Conservation (phyloP, 306 rosid genomes). For the Crataegus laevigata region DNA sequence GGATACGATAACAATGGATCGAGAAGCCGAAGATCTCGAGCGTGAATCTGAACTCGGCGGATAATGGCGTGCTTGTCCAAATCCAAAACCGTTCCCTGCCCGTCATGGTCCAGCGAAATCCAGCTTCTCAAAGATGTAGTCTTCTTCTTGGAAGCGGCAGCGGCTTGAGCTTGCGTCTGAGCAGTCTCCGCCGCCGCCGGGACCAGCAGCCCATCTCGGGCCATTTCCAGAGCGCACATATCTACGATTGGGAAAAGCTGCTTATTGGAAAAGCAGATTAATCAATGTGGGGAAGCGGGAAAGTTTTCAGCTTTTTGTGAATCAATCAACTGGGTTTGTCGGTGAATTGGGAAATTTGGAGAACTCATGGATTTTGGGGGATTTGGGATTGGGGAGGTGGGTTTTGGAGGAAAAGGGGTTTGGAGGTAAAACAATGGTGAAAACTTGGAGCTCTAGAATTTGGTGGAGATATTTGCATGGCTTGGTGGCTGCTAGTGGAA, state of each 20-base stretch:
- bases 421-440: neutral
- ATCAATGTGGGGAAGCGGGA: neutral
- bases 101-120: constrained; percentile 51
- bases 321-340: neutral
- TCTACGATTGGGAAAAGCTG: neutral
- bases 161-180: constrained; percentile 8
- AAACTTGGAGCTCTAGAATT: neutral
- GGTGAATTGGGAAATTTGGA: neutral
- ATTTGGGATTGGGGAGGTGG: neutral
- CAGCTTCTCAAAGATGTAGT: constrained; percentile 54
- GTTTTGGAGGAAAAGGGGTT: neutral
- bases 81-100: constrained; percentile 42
- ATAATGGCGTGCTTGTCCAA: constrained; percentile 71
- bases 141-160: constrained; percentile 35
- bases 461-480: constrained; percentile 4
- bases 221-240: constrained; percentile 7
- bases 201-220: constrained; percentile 12
- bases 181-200: constrained; percentile 26
- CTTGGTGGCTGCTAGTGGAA: neutral
- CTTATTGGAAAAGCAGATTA: neutral
- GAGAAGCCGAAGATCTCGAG: constrained; percentile 77
- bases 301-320: neutral
- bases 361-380: neutral
- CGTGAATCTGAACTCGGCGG: constrained; percentile 58
- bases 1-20: constrained; percentile 73